Conservation (phyloP, 2,329 filamentous ascomycete species). For the Aspergillus fijiensis region DNA sequence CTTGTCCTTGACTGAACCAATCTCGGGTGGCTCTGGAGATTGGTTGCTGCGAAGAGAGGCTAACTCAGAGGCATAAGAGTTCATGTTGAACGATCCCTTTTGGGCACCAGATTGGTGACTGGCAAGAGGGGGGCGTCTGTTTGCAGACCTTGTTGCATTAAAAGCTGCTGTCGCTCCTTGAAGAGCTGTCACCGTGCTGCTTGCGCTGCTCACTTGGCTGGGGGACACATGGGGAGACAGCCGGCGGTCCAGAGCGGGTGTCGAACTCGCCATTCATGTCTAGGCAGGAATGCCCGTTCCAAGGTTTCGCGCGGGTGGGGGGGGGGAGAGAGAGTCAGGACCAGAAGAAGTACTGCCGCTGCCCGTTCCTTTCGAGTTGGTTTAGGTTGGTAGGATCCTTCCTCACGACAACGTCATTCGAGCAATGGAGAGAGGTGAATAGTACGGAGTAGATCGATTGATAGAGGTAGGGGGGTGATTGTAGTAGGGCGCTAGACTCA, state of each 20-base stretch:
- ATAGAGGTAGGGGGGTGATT: neutral
- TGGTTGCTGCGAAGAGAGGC: slow-evolving; percentile 18
- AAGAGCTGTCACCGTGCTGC: slow-evolving; percentile 27
- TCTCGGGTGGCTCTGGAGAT: slow-evolving; percentile 29
- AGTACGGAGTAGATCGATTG: neutral
- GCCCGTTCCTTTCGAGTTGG: neutral
- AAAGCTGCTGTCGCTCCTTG: slow-evolving; percentile 42
- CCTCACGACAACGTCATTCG: neutral
- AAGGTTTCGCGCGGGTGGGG: slow-evolving; percentile 7
- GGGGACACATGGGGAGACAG: slow-evolving; percentile 23
- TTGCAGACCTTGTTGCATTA: slow-evolving; percentile 22
- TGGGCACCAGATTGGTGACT: slow-evolving; percentile 19
- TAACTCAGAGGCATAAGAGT: slow-evolving; percentile 16
- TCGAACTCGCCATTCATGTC: slow-evolving; percentile 33
- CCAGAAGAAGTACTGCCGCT: neutral
- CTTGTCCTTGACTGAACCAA: slow-evolving; percentile 40
- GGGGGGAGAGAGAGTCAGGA: neutral
- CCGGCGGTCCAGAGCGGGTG: slow-evolving; percentile 29
- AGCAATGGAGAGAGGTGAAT: neutral
- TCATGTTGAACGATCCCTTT: slow-evolving; percentile 20
- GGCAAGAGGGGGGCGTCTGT: slow-evolving; percentile 17
- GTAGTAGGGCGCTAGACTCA: neutral
- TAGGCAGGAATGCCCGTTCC: slow-evolving; percentile 14
- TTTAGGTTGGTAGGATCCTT: too few relatives aligned
- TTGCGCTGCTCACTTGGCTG: slow-evolving; percentile 19